phyloP scores from a whole-genome alignment of 1,284 basidiomycete species.

The Ustilago xerochloae region DNA sequence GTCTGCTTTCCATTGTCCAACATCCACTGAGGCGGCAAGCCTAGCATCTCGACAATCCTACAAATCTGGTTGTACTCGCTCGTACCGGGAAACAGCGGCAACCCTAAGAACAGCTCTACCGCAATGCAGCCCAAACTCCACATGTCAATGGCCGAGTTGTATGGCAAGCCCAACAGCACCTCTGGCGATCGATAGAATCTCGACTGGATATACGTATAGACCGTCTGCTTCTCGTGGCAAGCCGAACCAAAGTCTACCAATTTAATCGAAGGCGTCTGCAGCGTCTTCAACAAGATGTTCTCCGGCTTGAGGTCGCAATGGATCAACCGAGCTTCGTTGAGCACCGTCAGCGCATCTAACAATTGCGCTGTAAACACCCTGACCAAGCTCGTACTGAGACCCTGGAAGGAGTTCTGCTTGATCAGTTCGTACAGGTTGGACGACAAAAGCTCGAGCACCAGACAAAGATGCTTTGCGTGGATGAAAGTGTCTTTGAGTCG shows the following conservation, averaged over 20 bases:
- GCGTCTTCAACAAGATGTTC: conserved; percentile 66
- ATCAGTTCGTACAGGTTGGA: conserved; percentile 99
- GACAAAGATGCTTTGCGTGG: conserved; percentile 93
- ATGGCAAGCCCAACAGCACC: conserved; percentile 92
- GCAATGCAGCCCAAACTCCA: conserved; percentile 96
- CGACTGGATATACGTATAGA: conserved; percentile 99
- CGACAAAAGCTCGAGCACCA: conserved; percentile 96
- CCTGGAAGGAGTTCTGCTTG: conserved; percentile 99
- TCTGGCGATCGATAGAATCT: conserved; percentile 98
- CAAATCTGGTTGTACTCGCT: conserved; percentile 99
- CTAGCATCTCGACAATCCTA: conserved; percentile 97
- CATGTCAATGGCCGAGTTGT: conserved; percentile 94
- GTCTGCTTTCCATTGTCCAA: conserved; percentile 96
- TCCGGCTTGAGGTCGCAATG: conserved; percentile 94
- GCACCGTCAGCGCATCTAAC: conserved; percentile 87
- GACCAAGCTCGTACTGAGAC: conserved; percentile 92
- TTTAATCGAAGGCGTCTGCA: conserved; percentile 98
- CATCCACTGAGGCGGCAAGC: conserved; percentile 90
- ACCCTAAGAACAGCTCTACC: conserved; percentile 94
- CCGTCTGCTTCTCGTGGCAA: conserved; percentile 97
- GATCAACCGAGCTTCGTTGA: conserved; percentile 94
- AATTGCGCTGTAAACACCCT: conserved; percentile 97
- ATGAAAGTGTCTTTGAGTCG: conserved; percentile 96
- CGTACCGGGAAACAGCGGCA: conserved; percentile 96
- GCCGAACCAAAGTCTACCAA: conserved; percentile 99